Base-by-base conservation (phyloP, 83 land plant species). In the Picea engelmannii region DNA sequence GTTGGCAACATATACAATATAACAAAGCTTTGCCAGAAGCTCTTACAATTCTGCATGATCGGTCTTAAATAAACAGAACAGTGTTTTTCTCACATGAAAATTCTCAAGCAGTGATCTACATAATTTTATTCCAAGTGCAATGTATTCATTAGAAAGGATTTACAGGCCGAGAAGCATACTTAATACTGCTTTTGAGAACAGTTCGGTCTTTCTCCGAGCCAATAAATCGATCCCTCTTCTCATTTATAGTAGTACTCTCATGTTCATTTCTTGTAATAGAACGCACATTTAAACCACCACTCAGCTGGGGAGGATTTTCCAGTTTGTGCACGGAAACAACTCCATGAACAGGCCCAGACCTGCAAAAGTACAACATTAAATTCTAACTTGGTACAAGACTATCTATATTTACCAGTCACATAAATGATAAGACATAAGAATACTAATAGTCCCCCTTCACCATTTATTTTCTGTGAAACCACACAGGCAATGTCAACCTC, bases 311-410 rank as follows among this genome's bases (percentile, higher is more conserved):
- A 49, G 82, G 66, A 25, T 81, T 81, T 67, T 95, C 96, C 67
- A 82, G 52, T 85, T 93, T 93, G 79, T 87, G 93, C 68, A 85
- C 79, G 8, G 91, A 89, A 21, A 68, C 79, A 67, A 89, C 76
- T 58, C 92, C 95, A 89, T 89, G 95, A 69, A 87, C 87, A 61
- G 93, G 86, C 23, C 96, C 96, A 82, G 98, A 84, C 88, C 98
- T 96, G 81, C 78, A 84, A 64, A 82, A 52, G 58, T 52, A 52
- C 58, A 52, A 52, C 58, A 52, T 76, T 13, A 55, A 47, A 76
- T 76, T 18, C 62, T 4, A 76, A 5, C 38, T 76, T 76, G 31
- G 58, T 47, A 18, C 24, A 59, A 49, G 78, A 75, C 13, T 52
- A 52, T 16, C 59, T 49, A 23, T 1, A 8, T 76, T 76, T 52